Base-by-base conservation (phyloP, 306 rosid species). In the Pueraria montana region DNA sequence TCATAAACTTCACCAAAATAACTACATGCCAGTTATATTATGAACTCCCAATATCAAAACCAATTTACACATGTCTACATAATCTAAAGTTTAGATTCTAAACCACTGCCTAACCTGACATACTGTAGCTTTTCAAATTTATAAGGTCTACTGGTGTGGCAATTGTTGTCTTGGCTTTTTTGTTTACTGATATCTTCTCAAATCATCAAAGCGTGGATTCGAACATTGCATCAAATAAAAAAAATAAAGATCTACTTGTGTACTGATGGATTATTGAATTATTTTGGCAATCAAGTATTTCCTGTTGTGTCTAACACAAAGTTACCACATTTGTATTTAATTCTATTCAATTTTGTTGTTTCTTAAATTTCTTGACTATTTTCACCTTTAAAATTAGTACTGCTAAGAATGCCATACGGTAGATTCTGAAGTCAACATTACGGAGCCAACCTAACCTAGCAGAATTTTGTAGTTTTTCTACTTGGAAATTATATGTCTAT, bases 21-120 rank as follows among this genome's bases (percentile, higher is more conserved):
- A 9, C 5, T 63, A 24, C 50, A 58, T 76, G 42, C 9, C 70
- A 58, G n/a, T n/a, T 8, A 40, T 46, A 27, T 8, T 11, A 30
- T 46, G 10, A 63, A 62, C 62, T 24, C 14, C 55, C 69, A 16
- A 38, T 56, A 76, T 59, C 48, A 16, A 0, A 48, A 34, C 14
- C 81, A 77, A 46, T 77, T 63, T 27, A 27, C 72, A 56, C 6
- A 17, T 61, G 49, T 27, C 20, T 62, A 1, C 43, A 34, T 34
- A 34, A 30, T 30, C 34, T 30, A 30, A 30, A 30, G 34, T 30
- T 30, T 40, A 21, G 62, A 20, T 20, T 11, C 49, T 30, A 63
- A 18, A 26, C 17, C 72, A 24, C 30, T 74, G 23, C 20, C 50
- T 26, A 48, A 72, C 17, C 68, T 8, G 21, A 36, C 46, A 26